Evolutionary conservation across 1,284 basidiomycete species (phyloP).

Genomic region (Hemileia vastatrix): DNA sequence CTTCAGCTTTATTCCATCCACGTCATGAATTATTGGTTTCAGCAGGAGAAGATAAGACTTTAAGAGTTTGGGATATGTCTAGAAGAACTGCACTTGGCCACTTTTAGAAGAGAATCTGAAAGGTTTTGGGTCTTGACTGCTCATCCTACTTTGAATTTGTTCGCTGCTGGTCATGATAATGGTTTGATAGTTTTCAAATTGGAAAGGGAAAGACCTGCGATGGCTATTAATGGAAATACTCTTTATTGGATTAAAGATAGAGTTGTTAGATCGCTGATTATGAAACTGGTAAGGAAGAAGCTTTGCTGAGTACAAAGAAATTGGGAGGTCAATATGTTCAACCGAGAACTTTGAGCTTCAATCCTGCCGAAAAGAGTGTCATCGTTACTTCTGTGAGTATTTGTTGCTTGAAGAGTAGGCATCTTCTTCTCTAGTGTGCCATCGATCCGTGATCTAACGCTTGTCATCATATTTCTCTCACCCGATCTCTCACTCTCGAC

Average conservation of each 20-base stretch:
- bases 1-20: constrained; percentile 41
- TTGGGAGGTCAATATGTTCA: constrained; percentile 42
- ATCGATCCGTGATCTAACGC: not conserved
- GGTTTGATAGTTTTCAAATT: constrained; percentile 45
- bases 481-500: no score
- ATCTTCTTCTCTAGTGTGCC: not conserved
- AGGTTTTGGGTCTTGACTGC: constrained; percentile 44
- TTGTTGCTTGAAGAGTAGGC: no score
- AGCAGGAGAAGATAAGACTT: constrained; percentile 43
- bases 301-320: constrained; percentile 40
- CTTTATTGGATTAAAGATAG: constrained; percentile 44
- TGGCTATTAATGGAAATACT: constrained; percentile 37
- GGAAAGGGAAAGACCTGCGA: constrained; percentile 42
- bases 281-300: constrained; percentile 35
- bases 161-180: constrained; percentile 44
- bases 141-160: constrained; percentile 42
- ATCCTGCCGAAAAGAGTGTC: constrained; percentile 42
- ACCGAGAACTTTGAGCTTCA: constrained; percentile 42
- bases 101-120: constrained; percentile 42
- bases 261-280: constrained; percentile 40
- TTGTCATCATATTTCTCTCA: no score
- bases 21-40: constrained; percentile 43
- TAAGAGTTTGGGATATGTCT: constrained; percentile 45
- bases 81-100: constrained; percentile 43
- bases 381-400: constrained; percentile 37